phyloP scores from a whole-genome alignment of 139 green algal species.

The Zygnema cylindricum region DNA sequence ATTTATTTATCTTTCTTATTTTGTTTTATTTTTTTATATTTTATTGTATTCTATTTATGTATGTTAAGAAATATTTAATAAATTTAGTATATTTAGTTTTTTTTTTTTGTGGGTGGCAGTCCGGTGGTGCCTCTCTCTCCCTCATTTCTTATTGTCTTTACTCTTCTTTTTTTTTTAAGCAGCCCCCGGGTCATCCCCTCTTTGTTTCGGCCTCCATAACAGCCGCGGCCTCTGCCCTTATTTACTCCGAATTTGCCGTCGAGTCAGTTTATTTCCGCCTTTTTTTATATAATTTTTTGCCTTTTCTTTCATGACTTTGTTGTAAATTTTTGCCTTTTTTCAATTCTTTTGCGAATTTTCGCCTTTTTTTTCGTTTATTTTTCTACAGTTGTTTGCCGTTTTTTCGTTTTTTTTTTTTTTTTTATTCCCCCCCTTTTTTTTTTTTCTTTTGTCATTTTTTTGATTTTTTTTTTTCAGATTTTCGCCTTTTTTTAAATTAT shows the following conservation, averaged over 20 bases:
- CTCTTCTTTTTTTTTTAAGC: not conserved
- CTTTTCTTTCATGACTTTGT: not conserved
- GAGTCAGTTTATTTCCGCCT: constrained; percentile 24
- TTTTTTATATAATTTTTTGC: not conserved
- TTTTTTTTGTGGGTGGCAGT: constrained; percentile 9
- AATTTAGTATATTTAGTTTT: constrained; percentile 9
- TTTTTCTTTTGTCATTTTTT: too few relatives aligned
- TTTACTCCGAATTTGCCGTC: constrained; percentile 52
- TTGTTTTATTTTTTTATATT: too few relatives aligned
- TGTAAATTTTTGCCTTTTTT: not conserved
- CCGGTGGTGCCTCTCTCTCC: not conserved
- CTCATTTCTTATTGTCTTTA: constrained; percentile 4
- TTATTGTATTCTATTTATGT: too few relatives aligned
- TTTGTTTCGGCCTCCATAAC: constrained; percentile 13
- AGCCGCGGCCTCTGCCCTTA: constrained; percentile 25
- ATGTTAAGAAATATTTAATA: not conserved
- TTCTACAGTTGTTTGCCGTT: too few relatives aligned
- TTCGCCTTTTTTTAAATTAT: too few relatives aligned
- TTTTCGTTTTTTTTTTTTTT: too few relatives aligned
- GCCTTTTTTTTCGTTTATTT: too few relatives aligned
- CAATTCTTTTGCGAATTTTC: too few relatives aligned
- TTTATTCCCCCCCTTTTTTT: too few relatives aligned
- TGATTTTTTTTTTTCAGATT: too few relatives aligned
- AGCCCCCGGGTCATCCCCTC: constrained; percentile 37
- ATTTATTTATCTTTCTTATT: too few relatives aligned